Evolutionary conservation across 495 filamentous ascomycete genomes (phyloP), one percentile per base, ranked within the genome.

Genomic region (Aspergillus mulundensis): DNA sequence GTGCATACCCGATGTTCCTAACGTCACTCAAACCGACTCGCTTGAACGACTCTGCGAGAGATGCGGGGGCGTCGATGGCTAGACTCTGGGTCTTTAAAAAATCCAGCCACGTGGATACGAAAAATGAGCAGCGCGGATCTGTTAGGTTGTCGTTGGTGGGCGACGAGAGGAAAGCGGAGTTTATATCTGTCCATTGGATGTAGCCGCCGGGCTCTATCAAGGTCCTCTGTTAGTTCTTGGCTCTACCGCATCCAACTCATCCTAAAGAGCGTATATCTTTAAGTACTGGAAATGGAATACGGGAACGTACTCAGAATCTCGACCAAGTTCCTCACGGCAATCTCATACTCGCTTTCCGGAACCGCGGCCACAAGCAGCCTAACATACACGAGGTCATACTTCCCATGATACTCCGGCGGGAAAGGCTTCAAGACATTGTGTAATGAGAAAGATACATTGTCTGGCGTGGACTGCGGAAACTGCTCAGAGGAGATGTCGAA

Each of bases 141-240:
- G 32, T 11, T 7, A 36, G 32, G 8, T 36, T 15, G 32, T 10
- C 12, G 32, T 10, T 36, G 2, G 6, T 6, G 8, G 32, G 32
- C 3, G 32, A 7, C 2, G 32, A 10, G 6, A 36, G 32, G 12
- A 7, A 14, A 36, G 32, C 7, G 6, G 8, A 38, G 53, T 67
- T 60, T 8, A 59, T 18, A 23, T 66, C 64, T 11, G 59, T 49
- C 64, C 61, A 66, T 47, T 64, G 64, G 15, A 66, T 41, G 52
- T 58, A 62, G 46, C 64, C 61, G 10, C 61, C 64, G n/a, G 61
- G 64, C 54, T 56, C 61, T 64, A n/a, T n/a, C n/a, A n/a, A n/a
- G 28, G 14, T 30, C 21, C 50, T 30, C 18, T 30, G 8, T 16
- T 14, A 6, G 15, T 16, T 2, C n/a, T 19, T 4, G 11, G 7